Evolutionary conservation across 495 filamentous ascomycete species (phyloP), one percentile per base, ranked within the genome.

Genomic region (Darksidea phi): DNA sequence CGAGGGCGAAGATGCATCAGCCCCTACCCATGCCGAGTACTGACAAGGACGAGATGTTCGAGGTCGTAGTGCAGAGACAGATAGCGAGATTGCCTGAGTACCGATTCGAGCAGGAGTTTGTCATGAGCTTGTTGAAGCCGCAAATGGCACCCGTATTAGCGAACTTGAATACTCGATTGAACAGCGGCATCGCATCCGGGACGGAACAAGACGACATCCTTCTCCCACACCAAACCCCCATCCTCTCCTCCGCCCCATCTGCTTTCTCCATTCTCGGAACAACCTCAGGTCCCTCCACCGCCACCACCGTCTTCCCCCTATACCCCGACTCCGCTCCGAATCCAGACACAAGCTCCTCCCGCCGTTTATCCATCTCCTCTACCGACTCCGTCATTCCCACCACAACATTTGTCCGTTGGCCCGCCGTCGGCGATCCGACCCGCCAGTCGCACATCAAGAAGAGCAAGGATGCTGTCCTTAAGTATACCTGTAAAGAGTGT

Each of bases 61-160:
- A 62, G 15, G 18, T 62, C 2, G 28, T 50, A 13, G 15, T 43
- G 2, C 10, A 48, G 36, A 37, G 59, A 10, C 24, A 51, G 20
- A 20, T n/a, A 0, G 7, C 13, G 0, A 43, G 43, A 2, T 20
- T 62, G 17, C 51, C 51, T 8, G 43, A 42, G 6, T 57, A 56
- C 18, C 6, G 3, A 1, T 62, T 62, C 45, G 52, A 56, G n/a
- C 51, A 49, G 18, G 51, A 41, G 21, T 43, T 62, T 15, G 52
- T 62, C 17, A 62, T 62, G 59, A 45, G 43, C 15, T 26, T 62
- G 1, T 12, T 57, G 26, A 46, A 45, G 38, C 54, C 54, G 2
- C 15, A 32, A n/a, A 45, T 37, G 15, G 20, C 42, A 1, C 20
- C 38, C 7, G 24, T 32, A 10, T 10, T 32, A 10, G 28, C 28